phyloP scores from a whole-genome alignment of 2,329 filamentous ascomycete genomes.

The Paecilomyces fulvus region DNA sequence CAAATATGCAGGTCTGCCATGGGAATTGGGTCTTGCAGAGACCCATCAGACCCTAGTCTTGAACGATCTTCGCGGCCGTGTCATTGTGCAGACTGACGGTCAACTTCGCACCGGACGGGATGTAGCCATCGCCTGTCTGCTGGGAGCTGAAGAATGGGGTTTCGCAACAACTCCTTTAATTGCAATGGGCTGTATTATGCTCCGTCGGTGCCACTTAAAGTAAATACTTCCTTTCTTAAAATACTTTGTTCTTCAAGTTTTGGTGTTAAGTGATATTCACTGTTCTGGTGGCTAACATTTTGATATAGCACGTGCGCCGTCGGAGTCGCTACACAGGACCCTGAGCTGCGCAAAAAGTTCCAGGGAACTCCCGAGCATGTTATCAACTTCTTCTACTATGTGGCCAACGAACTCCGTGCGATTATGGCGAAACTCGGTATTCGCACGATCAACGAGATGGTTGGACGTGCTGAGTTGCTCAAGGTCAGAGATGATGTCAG shows the following conservation, averaged over 20 bases:
- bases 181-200: conserved; percentile 94
- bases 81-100: conserved; percentile 92
- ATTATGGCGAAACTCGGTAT: conserved; percentile 96
- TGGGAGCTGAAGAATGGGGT: conserved; percentile 97
- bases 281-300: not conserved
- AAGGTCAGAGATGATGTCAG: conserved; percentile 82
- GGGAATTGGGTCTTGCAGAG: conserved; percentile 93
- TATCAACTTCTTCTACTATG: conserved; percentile 98
- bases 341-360: conserved; percentile 91
- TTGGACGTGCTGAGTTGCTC: conserved; percentile 80
- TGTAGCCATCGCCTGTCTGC: conserved; percentile 85
- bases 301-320: conserved; percentile 65
- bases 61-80: conserved; percentile 90
- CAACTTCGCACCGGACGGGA: conserved; percentile 88
- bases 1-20: conserved; percentile 94
- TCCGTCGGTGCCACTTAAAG: conserved; percentile 58
- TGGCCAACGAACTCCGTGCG: conserved; percentile 88
- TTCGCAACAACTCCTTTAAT: conserved; percentile 93
- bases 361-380: conserved; percentile 87
- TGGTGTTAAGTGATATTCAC: conserved; percentile 3
- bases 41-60: conserved; percentile 94
- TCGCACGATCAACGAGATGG: conserved; percentile 96
- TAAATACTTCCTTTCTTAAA: not conserved
- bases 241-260: conserved; percentile 7
- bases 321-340: conserved; percentile 91